These are phyloP conservation scores for Penicillium soppii DNA, from an alignment of 495 filamentous ascomycete genomes.

Conservation along the genomic window DNA sequence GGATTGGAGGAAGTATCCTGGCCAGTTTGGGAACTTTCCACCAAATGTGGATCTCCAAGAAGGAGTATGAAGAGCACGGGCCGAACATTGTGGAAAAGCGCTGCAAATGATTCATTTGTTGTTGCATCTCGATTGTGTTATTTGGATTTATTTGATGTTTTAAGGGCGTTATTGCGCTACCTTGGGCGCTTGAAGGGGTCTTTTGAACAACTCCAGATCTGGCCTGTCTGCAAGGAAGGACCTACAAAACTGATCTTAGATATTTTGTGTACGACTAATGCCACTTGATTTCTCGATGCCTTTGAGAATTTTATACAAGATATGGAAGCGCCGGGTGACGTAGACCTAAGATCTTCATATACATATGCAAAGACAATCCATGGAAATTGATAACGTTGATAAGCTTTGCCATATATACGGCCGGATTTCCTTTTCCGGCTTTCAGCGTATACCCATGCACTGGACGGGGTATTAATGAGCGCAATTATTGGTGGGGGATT, in stretches of 20 bases:
- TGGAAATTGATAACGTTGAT: background rate
- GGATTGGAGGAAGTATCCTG: conserved; percentile 96
- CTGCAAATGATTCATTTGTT: conserved; percentile 44
- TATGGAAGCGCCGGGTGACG: background rate
- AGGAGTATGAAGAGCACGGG: conserved; percentile 61
- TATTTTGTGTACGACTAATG: conserved; percentile 17
- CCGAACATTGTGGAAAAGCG: conserved; percentile 61
- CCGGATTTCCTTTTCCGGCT: background rate
- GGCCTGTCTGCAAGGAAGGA: conserved; percentile 7
- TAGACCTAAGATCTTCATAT: background rate
- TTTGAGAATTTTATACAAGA: background rate
- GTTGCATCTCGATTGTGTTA: background rate
- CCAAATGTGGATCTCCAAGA: conserved; percentile 94
- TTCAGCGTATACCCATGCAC: background rate
- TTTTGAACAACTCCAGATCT: conserved; percentile 8
- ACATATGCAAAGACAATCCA: background rate
- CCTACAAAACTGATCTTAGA: conserved; percentile 12
- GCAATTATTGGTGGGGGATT: background rate
- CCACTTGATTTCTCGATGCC: conserved; percentile 5
- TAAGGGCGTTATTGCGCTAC: conserved; percentile 10
- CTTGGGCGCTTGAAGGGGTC: conserved; percentile 4
- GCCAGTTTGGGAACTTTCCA: conserved; percentile 98
- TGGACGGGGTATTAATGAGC: background rate
- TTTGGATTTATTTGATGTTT: conserved; percentile 5
- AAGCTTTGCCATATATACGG: too few species aligned